Evolutionary conservation across 108 stramenopile genomes (phyloP).

Genomic region (Nitzschia palea): DNA sequence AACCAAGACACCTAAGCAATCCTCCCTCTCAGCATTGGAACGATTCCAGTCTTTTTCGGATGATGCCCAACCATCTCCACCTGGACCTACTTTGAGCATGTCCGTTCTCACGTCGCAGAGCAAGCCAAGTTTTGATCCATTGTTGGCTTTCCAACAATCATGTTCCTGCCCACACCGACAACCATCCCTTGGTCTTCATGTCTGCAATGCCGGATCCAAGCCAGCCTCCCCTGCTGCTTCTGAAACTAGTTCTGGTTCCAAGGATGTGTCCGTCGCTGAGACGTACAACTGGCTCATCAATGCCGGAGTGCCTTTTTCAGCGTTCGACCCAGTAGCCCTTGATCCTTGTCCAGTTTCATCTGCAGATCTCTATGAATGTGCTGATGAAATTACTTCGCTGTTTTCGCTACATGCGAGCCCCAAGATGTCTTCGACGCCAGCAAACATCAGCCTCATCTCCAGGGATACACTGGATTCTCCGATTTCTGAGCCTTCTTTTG

Average conservation of each 20-base stretch:
- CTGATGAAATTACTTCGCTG: constrained; percentile 12
- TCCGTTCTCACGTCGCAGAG: background rate
- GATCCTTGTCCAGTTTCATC: background rate
- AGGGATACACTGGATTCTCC: background rate
- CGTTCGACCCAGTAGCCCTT: constrained; percentile 27
- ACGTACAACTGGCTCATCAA: constrained; percentile 29
- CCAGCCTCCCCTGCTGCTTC: too few relatives aligned
- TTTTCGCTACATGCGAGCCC: background rate
- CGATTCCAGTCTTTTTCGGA: background rate
- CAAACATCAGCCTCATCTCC: background rate
- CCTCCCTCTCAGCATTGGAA: background rate
- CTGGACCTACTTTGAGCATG: background rate
- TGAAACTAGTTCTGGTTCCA: background rate
- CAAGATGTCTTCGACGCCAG: background rate
- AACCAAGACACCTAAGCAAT: background rate
- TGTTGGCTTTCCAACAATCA: background rate
- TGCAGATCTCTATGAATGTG: constrained; percentile 3
- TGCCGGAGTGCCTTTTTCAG: constrained; percentile 28
- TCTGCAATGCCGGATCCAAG: background rate
- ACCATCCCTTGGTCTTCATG: background rate
- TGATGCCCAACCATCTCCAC: background rate
- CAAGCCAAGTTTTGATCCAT: background rate
- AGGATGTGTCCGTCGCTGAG: constrained; percentile 6
- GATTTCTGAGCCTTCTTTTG: background rate
- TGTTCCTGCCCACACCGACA: background rate